Evolutionary conservation across 495 filamentous ascomycete genomes (phyloP).

Genomic region (Xylaria acuta): DNA sequence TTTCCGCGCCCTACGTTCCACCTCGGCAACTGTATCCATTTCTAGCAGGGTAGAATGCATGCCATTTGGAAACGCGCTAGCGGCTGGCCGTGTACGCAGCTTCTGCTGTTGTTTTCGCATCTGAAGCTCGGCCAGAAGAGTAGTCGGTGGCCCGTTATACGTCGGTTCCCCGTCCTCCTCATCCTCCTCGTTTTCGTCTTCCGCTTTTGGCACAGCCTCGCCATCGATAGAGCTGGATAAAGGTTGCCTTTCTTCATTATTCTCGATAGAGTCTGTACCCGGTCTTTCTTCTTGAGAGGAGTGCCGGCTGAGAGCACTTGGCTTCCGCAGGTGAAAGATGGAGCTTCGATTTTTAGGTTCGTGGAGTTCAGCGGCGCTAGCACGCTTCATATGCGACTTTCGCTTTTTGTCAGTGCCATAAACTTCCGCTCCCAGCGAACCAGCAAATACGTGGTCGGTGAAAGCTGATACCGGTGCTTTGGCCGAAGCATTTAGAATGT

Average conservation of each 20-base stretch:
- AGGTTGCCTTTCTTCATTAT: constrained; percentile 42
- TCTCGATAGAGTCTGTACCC: constrained; percentile 35
- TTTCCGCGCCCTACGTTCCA: constrained; percentile 76
- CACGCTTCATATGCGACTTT: constrained; percentile 40
- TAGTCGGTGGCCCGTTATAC: constrained; percentile 79
- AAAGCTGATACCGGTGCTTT: constrained; percentile 92
- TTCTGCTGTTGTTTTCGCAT: constrained; percentile 85
- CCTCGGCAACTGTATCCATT: constrained; percentile 88
- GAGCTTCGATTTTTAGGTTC: constrained; percentile 47
- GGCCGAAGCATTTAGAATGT: constrained; percentile 92
- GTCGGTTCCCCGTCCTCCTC: constrained; percentile 50
- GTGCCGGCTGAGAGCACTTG: constrained; percentile 37
- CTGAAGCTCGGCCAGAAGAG: constrained; percentile 89
- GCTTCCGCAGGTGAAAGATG: constrained; percentile 44
- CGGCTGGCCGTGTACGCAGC: constrained; percentile 71
- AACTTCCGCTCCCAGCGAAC: constrained; percentile 69
- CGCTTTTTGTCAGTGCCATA: constrained; percentile 61
- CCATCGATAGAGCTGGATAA: constrained; percentile 37
- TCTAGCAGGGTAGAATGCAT: constrained; percentile 89
- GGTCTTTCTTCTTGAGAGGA: constrained; percentile 34
- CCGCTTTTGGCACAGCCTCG: constrained; percentile 47
- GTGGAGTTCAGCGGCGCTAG: constrained; percentile 30
- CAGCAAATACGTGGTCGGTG: constrained; percentile 88
- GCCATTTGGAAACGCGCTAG: constrained; percentile 71
- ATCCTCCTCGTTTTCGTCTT: constrained; percentile 33